Evolutionary conservation across 2,329 filamentous ascomycete species (phyloP), one percentile per base, ranked within the genome.

Genomic region (Blastomyces percursus): DNA sequence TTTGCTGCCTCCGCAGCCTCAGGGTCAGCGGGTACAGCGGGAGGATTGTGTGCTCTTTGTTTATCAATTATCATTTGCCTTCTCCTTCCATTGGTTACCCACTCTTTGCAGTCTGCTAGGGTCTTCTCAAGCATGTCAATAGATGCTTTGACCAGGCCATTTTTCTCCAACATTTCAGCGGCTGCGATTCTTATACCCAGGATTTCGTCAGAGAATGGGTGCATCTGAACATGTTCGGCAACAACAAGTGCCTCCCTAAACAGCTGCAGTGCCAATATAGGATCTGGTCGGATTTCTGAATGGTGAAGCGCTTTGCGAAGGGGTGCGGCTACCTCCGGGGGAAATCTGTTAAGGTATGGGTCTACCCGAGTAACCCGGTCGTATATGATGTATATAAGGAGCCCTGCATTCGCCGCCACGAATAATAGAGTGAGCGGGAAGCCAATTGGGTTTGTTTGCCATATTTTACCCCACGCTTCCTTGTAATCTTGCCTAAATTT

Each of bases 131-230:
- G 77, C 3, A 96, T 85, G 59, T 90, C 84, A 63, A 90, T 86
- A 0, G 91, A 86, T 63, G 86, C 84, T 27, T 84, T 80, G 70
- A 86, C 86, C 69, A 88, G 84, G 40, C 86, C 82, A 19, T 90
- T 84, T 70, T 88, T 87, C 75, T 96, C 90, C 65, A 96, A 81
- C 81, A 96, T 86, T 11, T 82, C 82, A 1, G 90, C 86, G 9
- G 96, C 81, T 72, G 92, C 86, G 59, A 97, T 86, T 71, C 91
- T 90, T 60, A 97, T 86, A 9, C 94, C 94, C 68, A 96, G 81
- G 42, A 96, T 87, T 73, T 96, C 92, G 69, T 96, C 89, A 3
- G 89, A 92, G 72, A 92, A 95, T 0, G 90, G 90, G 71, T 97
- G 91, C 78, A 99, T 84, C 0, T 86, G 85, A 59, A 88, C 71